Base-by-base conservation (phyloP, 1,139 yeast genomes). In the Lodderomyces margitis region DNA sequence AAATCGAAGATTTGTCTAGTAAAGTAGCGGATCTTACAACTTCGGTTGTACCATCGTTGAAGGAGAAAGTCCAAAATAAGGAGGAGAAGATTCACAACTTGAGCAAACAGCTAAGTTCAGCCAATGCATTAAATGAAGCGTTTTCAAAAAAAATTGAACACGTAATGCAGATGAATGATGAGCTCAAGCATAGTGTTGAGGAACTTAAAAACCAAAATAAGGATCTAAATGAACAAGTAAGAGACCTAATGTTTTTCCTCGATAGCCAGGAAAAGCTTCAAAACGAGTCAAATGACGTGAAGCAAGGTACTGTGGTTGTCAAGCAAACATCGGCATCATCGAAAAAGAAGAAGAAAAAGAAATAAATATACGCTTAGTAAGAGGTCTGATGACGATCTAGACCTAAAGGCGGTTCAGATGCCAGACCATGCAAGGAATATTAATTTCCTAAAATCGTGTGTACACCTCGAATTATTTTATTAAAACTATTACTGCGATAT, bases 241-340 rank as follows among this genome's bases (percentile, higher is more conserved):
- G 74, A 31, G 96, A 89, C 58, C 61, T 89, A 44, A 86, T 88
- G 96, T 84, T 87, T 50, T 87, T 73, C 56, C 66, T 88, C 40
- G 94, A 86, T 47, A 75, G 86, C 3, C 86, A 78, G 55, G 85
- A 81, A 43, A 85, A 82, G 59, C 75, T 87, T 52, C 77, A 81
- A 52, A 75, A 81, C 55, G 84, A 87, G 19, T 74, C 80, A 2
- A 84, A 83, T 14, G 91, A 83, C 34, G 81, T 84, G 11, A 78
- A 70, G 49, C 84, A 87, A 47, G 95, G 95, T 0, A 78, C 82
- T 2, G 66, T 86, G 0, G 70, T 84, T 2, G 58, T 73, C 28
- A 68, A 65, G 43, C 57, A 53, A 31, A 46, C 54, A 16, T 42
- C 47, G 12, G 37, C 50, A n/a, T 27, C 59, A n/a, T 48, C 42